Evolutionary conservation across 1,284 basidiomycete species (phyloP), one percentile per base, ranked within the genome.

Genomic region (Cystobasidium sp.): DNA sequence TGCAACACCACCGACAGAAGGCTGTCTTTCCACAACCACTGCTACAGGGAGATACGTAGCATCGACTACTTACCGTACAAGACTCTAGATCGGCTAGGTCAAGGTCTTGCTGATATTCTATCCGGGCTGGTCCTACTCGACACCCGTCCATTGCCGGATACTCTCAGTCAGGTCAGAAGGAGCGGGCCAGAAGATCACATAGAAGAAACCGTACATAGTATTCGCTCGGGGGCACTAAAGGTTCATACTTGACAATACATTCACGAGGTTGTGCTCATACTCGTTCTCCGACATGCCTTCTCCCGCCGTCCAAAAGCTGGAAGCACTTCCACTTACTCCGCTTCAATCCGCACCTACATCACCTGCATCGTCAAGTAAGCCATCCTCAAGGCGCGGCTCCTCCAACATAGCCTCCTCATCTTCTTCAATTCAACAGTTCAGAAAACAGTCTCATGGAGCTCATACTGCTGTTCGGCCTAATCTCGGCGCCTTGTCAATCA

Each of bases 271-370:
- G 47, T 20, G 47, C 20, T 16, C 47, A 51, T 3, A 6, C 47
- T 20, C 3, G 1, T 2, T n/a, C 14, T 1, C 14, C 39, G 53
- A 9, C 47, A 66, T 71, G 69, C 69, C 69, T 20, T 71, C 69
- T 12, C 69, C 69, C 10, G 69, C 69, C 7, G 14, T 71, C 24
- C 56, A 71, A 43, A 61, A 59, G 58, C 59, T 71, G 14, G 56
- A 71, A 14, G 46, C 56, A 20, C 59, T 71, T 12, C 69, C 69
- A 12, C 59, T 71, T n/a, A 71, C 69, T 24, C 69, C 69, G 18
- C 61, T 71, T 14, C 58, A 59, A 46, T 46, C 39, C 43, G 47
- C 59, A 12, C 56, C 58, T 22, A 61, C 58, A n/a, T 52, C 56
- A 6, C 51, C 69, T 41, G 58, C 59, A 37, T 49, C 22, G 14